A percentile compares a stretch with the other conserved stretches of the same genome.
Conservation (phyloP, 2,329 filamentous ascomycete species). For the Nigrospora sphaerica region DNA sequence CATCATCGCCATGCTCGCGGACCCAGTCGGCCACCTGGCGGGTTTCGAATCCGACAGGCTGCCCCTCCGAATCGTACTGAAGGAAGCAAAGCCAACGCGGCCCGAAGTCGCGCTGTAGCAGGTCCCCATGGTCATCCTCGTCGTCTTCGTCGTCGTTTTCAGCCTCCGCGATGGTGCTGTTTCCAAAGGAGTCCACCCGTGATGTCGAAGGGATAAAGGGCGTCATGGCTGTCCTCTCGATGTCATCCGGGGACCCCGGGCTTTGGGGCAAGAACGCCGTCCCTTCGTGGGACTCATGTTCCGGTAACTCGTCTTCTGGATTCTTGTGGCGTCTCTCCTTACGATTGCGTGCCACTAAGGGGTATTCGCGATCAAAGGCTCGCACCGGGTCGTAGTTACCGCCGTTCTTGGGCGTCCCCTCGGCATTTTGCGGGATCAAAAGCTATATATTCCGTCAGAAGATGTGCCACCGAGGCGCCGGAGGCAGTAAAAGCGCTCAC, state of each 20-base stretch:
- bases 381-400: conserved; percentile 6
- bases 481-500: neutral
- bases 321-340: neutral
- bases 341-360: conserved; percentile 4
- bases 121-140: conserved; percentile 4
- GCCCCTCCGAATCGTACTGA: conserved; percentile 6
- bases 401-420: conserved; percentile 2
- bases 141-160: neutral
- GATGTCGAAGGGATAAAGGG: neutral
- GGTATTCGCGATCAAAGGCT: conserved; percentile 5
- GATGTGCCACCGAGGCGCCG: too few relatives aligned
- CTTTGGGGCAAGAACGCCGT: neutral
- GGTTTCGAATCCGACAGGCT: conserved; percentile 7
- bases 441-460: neutral
- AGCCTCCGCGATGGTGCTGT: neutral
- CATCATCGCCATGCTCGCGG: conserved; percentile 10
- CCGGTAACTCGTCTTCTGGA: too few relatives aligned
- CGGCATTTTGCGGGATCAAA: conserved; percentile 4
- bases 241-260: too few relatives aligned
- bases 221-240: conserved; percentile 1
- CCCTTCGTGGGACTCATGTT: neutral
- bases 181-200: too few relatives aligned
- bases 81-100: conserved; percentile 17
- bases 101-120: conserved; percentile 5
- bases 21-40: conserved; percentile 16